Percentiles rank a stretch among this genome's conserved stretches.
phyloP scores from a whole-genome alignment of 257 asterid species.

The Ehretia macrophylla region DNA sequence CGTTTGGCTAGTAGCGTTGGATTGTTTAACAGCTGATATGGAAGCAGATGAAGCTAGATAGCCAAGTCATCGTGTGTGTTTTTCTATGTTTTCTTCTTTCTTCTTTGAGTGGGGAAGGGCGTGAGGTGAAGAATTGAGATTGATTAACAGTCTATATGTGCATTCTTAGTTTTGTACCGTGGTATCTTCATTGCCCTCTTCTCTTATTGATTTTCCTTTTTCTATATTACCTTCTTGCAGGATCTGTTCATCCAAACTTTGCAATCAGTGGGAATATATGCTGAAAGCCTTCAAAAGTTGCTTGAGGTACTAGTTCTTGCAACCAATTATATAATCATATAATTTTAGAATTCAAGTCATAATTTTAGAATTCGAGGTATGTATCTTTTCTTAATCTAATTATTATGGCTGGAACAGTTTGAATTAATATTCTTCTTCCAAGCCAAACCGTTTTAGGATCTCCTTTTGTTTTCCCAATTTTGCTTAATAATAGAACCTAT shows the following conservation, averaged over 20 bases:
- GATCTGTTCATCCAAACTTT: constrained; percentile 89
- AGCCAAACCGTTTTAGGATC: not conserved
- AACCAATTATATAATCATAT: not conserved
- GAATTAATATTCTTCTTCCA: not conserved
- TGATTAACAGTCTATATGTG: not conserved
- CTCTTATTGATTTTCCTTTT: not conserved
- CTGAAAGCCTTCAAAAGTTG: constrained; percentile 86
- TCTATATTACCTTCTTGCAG: constrained; percentile 24
- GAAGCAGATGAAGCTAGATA: not conserved
- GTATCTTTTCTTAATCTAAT: not conserved
- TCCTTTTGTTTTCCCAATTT: constrained; percentile 3
- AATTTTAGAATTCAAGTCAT: not conserved
- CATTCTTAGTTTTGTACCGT: not conserved
- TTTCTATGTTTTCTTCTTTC: not conserved
- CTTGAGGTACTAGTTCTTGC: constrained; percentile 62
- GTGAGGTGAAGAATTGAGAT: not conserved
- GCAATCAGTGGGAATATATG: constrained; percentile 78
- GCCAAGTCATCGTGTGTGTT: not conserved
- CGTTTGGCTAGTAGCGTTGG: not conserved
- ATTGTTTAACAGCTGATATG: not conserved
- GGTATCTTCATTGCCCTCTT: not conserved
- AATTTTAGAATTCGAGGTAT: not conserved
- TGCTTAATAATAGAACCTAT: constrained; percentile 17
- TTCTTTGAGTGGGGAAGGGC: not conserved
- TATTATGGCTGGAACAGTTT: not conserved